Evolutionary conservation across 2,329 filamentous ascomycete genomes (phyloP), one percentile per base, ranked within the genome.

Genomic region (Cercospora sesami): DNA sequence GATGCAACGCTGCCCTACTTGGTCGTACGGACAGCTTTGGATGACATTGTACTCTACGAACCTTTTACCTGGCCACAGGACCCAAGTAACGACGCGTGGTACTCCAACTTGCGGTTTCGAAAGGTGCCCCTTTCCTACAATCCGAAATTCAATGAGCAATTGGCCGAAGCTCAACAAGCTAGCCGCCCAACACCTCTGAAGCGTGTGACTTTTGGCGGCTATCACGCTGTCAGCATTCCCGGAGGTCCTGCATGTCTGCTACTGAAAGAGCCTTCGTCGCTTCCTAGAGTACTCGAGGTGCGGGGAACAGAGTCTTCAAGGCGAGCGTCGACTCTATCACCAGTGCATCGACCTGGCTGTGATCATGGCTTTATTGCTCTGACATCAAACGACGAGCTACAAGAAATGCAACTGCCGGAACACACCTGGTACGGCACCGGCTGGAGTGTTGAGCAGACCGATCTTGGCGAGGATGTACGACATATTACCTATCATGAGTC

Each of bases 1-100:
- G 88, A 87, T 9, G 84, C 85, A 23, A 89, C 86, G 69, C 87
- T 86, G 2, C 93, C 94, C 6, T 92, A 96, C 78, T 83, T 99
- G 21, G 89, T 98, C 73, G 82, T 94, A 30, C 91, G 94, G 61
- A 92, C 92, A 60, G 85, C 87, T 9, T 90, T 88, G 68, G 91
- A 97, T 71, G 94, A 98, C 76, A 82, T 98, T 36, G 90, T 91
- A 10, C 86, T 98, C 57, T 99, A 98, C 77, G 89, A 95, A 77
- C 93, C 94, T 1, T 90, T 93, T 73, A 84, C 87, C 51, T 77
- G 81, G 81, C 67, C 68, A 28, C 58, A 48, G n/a, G 42, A 51
- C 1, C n/a, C 64, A 4, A 23, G 28, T 26, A 10, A 53, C 10
- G 65, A 65, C 8, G 31, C 65, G 5, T 85, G 90, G 72, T 81